Conservation (phyloP, 1,284 basidiomycete species). For the Neonothopanus nambi region DNA sequence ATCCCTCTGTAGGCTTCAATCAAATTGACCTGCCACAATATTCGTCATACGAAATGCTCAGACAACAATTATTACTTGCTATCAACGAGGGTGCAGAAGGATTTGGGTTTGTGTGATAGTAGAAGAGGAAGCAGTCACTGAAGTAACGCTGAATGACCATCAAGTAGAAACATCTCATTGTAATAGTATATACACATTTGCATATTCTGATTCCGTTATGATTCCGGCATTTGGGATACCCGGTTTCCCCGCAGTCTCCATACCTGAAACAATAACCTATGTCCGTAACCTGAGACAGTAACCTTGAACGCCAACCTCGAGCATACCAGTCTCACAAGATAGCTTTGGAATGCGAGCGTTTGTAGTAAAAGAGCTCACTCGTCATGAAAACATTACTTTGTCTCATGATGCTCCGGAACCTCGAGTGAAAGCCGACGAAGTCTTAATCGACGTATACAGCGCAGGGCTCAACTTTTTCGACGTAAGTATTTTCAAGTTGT, state of each 20-base stretch:
- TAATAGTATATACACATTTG: constrained; percentile 6
- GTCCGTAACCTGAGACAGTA: too few relatives aligned
- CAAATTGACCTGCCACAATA: constrained; percentile 90
- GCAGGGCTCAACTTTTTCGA: constrained; percentile 83
- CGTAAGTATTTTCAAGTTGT: constrained; percentile 36
- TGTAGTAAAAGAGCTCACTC: constrained; percentile 69
- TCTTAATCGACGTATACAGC: constrained; percentile 83
- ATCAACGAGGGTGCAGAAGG: constrained; percentile 94
- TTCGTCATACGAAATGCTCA: constrained; percentile 91
- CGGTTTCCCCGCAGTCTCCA: too few relatives aligned
- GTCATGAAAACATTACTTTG: constrained; percentile 70
- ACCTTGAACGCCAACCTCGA: too few relatives aligned
- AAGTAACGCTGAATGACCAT: not conserved
- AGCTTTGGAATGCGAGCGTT: constrained; percentile 79
- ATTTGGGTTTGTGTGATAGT: constrained; percentile 81
- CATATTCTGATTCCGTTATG: constrained; percentile 1
- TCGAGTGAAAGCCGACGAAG: constrained; percentile 51
- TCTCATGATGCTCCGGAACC: constrained; percentile 64
- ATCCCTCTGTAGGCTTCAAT: constrained; percentile 62
- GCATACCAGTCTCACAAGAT: too few relatives aligned
- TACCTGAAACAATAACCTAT: not conserved
- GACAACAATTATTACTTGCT: constrained; percentile 84
- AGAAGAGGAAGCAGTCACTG: not conserved
- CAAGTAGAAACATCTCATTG: constrained; percentile 12
- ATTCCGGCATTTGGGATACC: not conserved